Percentiles rank a stretch among this genome's conserved stretches.
These are phyloP conservation scores for Plasmodium gonderi DNA, from an alignment of 169 alveolate genomes.

Conservation along the genomic window DNA sequence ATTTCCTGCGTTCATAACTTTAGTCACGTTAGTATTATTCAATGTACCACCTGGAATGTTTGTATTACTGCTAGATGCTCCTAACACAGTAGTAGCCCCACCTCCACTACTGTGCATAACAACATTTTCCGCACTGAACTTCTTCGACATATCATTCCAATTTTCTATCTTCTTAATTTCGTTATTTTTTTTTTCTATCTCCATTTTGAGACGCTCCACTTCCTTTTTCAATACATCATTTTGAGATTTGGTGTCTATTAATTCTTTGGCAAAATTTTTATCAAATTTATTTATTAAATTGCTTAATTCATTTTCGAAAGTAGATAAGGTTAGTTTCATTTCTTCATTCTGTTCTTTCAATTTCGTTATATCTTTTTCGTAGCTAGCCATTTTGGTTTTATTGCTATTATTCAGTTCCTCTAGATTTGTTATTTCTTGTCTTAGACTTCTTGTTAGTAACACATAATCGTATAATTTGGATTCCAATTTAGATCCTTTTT, in stretches of 20 bases:
- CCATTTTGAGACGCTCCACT: constrained; percentile 63
- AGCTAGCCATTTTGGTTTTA: constrained; percentile 41
- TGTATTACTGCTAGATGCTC: neutral
- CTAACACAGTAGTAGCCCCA: neutral
- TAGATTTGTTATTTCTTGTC: constrained; percentile 21
- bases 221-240: constrained; percentile 72
- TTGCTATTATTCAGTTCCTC: constrained; percentile 22
- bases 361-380: constrained; percentile 68
- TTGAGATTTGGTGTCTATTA: constrained; percentile 63
- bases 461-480: constrained; percentile 47
- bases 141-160: constrained; percentile 44
- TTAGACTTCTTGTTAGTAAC: constrained; percentile 17
- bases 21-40: neutral
- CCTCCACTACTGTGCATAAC: neutral
- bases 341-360: constrained; percentile 72
- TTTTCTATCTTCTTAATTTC: constrained; percentile 73
- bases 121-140: neutral
- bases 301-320: constrained; percentile 74
- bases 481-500: constrained; percentile 51
- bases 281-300: constrained; percentile 67
- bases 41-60: neutral
- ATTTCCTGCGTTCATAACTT: neutral
- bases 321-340: constrained; percentile 69
- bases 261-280: constrained; percentile 72
- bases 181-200: constrained; percentile 53